phyloP scores from a whole-genome alignment of 805 yeast species.

The Myxozyma mucilagina region DNA sequence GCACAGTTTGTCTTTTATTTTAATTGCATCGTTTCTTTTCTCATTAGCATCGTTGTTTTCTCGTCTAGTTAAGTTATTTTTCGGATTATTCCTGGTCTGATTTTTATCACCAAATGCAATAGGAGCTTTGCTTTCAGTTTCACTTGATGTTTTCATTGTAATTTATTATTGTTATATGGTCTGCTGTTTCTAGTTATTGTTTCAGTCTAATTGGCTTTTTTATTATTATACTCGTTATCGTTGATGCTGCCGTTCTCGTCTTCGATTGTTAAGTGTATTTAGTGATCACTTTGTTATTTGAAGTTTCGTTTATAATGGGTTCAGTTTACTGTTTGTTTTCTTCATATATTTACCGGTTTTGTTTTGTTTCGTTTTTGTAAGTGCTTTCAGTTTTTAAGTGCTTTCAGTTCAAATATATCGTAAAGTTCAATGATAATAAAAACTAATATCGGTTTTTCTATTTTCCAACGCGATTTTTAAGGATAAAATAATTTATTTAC shows the following conservation, averaged over 20 bases:
- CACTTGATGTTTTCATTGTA: background rate
- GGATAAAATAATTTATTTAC: background rate
- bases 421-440: background rate
- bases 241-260: background rate
- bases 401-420: background rate
- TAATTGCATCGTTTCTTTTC: background rate
- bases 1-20: background rate
- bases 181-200: background rate
- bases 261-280: background rate
- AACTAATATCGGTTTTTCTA: background rate
- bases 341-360: background rate
- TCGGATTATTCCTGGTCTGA: too few species aligned
- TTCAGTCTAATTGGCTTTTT: background rate
- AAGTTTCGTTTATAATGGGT: conserved; percentile 9
- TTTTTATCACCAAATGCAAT: too few species aligned
- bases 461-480: background rate
- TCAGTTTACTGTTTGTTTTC: conserved; percentile 5
- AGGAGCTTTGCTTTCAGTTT: background rate
- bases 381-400: background rate
- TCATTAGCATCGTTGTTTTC: background rate
- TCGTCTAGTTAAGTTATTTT: background rate
- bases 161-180: background rate
- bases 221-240: background rate
- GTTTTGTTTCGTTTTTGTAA: background rate
- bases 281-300: background rate